Evolutionary conservation across 495 filamentous ascomycete genomes (phyloP), one percentile per base, ranked within the genome.

Genomic region (Trichoderma orchidacearum): DNA sequence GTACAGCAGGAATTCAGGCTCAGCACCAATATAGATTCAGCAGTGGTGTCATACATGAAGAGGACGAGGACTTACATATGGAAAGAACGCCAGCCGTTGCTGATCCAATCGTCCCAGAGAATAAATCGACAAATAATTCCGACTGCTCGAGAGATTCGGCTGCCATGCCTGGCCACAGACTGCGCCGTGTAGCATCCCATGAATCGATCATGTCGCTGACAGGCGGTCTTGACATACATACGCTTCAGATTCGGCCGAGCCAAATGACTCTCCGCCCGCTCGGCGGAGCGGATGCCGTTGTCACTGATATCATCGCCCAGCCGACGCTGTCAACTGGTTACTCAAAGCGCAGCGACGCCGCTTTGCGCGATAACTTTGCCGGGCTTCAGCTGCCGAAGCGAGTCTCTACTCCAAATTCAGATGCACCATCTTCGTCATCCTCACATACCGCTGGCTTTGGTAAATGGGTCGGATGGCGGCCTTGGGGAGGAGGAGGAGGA

Each of bases 151-250:
- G 58, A 32, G 62, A 64, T 30, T 50, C 60, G 3, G 25, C 15
- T 3, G n/a, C n/a, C n/a, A 55, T 59, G 13, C 57, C 61, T 0
- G 28, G 53, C 17, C 28, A 53, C 6, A 35, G 58, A 18, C 59
- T 75, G 13, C 73, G 70, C 3, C 72, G 76, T 3, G 61, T 69
- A 1, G 38, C 72, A 9, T 80, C 77, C 1, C 76, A 80, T 50
- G 77, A 81, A 60, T 79, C 77, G 34, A 75, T 81, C 57, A 70
- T 80, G 57, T 80, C 77, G 0, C 66, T 79, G 0, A 70, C 75
- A 8, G 77, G 78, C 45, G 73, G 73, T 0, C 69, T 80, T 53
- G 77, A 80, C 61, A 79, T 80, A 17, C 78, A 79, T 61, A 80
- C 77, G 0, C 68, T 81, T 21, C 73, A 73, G 56, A 71, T 68